These are phyloP conservation scores for Haplographium delicatum DNA, from an alignment of 495 filamentous ascomycete genomes.

Conservation along the genomic window DNA sequence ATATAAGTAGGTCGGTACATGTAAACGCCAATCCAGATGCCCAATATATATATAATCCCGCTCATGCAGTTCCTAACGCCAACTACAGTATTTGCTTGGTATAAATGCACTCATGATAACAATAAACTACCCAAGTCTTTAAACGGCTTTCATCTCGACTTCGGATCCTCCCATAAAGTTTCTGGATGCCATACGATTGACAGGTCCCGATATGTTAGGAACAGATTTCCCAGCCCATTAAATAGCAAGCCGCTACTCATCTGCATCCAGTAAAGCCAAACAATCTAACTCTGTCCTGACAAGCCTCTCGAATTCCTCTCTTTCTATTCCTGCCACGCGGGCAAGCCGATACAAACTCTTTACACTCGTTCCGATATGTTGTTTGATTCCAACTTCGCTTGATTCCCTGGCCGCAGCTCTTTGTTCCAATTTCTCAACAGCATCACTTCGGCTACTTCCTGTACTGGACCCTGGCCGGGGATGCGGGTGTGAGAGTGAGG, in stretches of 20 bases:
- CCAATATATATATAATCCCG: no score
- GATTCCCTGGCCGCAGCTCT: conserved; percentile 53
- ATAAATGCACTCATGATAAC: no score
- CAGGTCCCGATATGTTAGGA: not conserved
- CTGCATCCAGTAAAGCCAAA: conserved; percentile 69
- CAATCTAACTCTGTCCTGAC: conserved; percentile 76
- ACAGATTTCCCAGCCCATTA: not conserved
- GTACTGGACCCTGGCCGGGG: conserved; percentile 49
- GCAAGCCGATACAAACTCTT: conserved; percentile 85
- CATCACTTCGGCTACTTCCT: conserved; percentile 46
- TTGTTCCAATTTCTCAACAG: conserved; percentile 62
- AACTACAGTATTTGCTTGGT: no score
- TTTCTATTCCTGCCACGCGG: conserved; percentile 70
- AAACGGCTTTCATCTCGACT: no score
- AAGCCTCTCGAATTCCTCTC: conserved; percentile 76
- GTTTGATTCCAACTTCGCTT: conserved; percentile 75
- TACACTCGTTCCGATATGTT: conserved; percentile 82
- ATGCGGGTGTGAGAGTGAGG: conserved; percentile 32
- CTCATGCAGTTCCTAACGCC: no score
- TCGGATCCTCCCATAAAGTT: no score
- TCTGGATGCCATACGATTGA: no score
- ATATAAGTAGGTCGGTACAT: no score
- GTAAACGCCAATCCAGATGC: no score
- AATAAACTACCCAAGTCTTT: no score
- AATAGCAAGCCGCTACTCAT: conserved; percentile 29